phyloP scores from a whole-genome alignment of 129 eudicot species.

The Flaveria bidentis region DNA sequence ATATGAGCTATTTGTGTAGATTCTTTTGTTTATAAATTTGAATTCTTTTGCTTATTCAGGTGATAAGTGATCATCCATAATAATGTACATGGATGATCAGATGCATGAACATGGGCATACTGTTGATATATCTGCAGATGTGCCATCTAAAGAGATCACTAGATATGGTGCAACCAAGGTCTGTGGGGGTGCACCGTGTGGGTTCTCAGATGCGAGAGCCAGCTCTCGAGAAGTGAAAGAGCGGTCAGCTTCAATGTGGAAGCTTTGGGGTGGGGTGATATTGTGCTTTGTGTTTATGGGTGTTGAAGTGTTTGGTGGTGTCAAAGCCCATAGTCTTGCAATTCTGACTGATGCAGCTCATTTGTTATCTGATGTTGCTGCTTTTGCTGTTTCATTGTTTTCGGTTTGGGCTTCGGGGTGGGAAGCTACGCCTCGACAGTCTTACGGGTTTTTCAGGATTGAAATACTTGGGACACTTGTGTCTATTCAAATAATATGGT shows the following conservation, averaged over 20 bases:
- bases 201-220: slow-evolving; percentile 55
- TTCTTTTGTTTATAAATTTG: too few relatives aligned
- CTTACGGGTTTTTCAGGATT: slow-evolving; percentile 65
- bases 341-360: slow-evolving; percentile 78
- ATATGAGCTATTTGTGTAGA: too few relatives aligned
- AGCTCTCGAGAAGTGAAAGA: slow-evolving; percentile 56
- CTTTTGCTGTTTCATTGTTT: slow-evolving; percentile 72
- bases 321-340: slow-evolving; percentile 69
- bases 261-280: slow-evolving; percentile 48
- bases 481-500: slow-evolving; percentile 70
- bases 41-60: neutral
- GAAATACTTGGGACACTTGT: slow-evolving; percentile 75
- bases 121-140: slow-evolving; percentile 43
- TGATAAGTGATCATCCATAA: neutral
- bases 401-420: slow-evolving; percentile 75
- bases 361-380: slow-evolving; percentile 68
- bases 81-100: slow-evolving; percentile 42
- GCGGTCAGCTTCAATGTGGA: slow-evolving; percentile 61
- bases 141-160: slow-evolving; percentile 33
- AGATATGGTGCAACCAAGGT: slow-evolving; percentile 34
- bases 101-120: slow-evolving; percentile 33
- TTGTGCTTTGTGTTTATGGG: slow-evolving; percentile 57
- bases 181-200: slow-evolving; percentile 70
- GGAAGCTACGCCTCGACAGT: slow-evolving; percentile 73
- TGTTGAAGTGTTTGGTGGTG: slow-evolving; percentile 62